A percentile compares a stretch with the other conserved stretches of the same genome.
These are phyloP conservation scores for Amanita polypyramis DNA, from an alignment of 768 basidiomycete species.

Conservation along the genomic window DNA sequence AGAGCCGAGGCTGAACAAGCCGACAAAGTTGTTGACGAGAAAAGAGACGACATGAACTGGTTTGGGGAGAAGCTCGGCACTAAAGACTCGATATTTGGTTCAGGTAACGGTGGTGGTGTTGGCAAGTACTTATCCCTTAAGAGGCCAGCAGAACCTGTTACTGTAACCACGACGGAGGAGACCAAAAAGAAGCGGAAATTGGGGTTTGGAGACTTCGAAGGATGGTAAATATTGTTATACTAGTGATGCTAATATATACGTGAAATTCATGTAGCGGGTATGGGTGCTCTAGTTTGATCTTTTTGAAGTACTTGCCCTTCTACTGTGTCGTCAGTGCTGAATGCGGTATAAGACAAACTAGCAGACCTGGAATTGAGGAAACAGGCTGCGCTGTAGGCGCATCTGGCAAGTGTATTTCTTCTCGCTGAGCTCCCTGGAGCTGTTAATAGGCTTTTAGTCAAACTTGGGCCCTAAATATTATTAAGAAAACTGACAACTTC, in stretches of 20 bases:
- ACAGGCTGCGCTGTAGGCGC: constrained; percentile 39
- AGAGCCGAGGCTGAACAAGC: constrained; percentile 29
- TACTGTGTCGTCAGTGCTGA: not conserved
- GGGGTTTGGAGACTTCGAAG: constrained; percentile 88
- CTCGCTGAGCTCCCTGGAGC: constrained; percentile 20
- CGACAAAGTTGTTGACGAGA: constrained; percentile 31
- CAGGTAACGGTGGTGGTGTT: constrained; percentile 39
- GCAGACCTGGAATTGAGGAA: constrained; percentile 19
- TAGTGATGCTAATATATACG: constrained; percentile 1
- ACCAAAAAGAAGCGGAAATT: constrained; percentile 69
- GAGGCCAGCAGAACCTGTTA: constrained; percentile 23
- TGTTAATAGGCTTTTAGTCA: constrained; percentile 12
- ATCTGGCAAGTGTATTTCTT: constrained; percentile 36
- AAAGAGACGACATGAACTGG: constrained; percentile 73
- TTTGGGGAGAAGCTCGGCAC: constrained; percentile 80
- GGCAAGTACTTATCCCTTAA: constrained; percentile 71
- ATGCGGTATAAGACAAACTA: not conserved
- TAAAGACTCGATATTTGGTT: constrained; percentile 19
- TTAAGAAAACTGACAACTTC: constrained; percentile 39
- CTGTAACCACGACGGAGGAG: constrained; percentile 25
- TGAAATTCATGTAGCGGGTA: constrained; percentile 4
- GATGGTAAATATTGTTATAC: constrained; percentile 41
- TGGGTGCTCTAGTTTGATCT: not conserved
- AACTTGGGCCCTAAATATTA: not conserved
- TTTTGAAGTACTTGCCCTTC: not conserved